Base-by-base conservation (phyloP, 148 eudicot species). In the Camellia granthamiana region DNA sequence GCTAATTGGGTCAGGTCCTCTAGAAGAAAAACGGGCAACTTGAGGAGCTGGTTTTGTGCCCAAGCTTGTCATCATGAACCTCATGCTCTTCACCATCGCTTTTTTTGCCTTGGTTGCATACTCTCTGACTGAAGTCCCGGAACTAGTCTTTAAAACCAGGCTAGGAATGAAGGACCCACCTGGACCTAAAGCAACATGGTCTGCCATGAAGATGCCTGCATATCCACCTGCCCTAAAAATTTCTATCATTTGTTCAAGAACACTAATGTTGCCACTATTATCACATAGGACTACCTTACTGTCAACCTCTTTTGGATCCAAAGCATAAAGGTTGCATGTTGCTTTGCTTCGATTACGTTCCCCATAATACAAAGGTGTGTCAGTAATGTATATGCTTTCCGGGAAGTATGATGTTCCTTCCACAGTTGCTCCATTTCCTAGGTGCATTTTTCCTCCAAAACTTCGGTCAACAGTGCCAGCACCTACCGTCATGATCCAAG, bases 391-490 rank as follows among this genome's bases (percentile, higher is more conserved):
- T 3, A 47, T 47, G 51, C 51, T 47, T 47, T 47, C 51, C 7
- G 51, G 51, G 51, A 47, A 47, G 51, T 47, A 47, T 47, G 51
- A 47, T 67, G 70, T 67, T 67, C 70, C 70, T 38, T 67, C 70
- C 47, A 38, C 5, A 5, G 46, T 67, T 67, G 54, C 47, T 18
- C 79, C 75, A 8, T 75, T 76, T 13, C 83, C 83, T 15, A 81
- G 79, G 4, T 4, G 3, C 68, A 81, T 42, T n/a, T 59, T 30
- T 66, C 59, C 55, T 15, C 62, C 58, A 9, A 81, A 49, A 13
- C 49, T 72, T 23, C 79, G 67, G 30, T 76, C 75, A 30, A 70
- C 69, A 43, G 83, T 68, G 18, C 79, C 63, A 30, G 83, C 83
- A 7, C 74, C 83, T 4, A 81, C 79, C 1, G 80, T 76, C 58